These are phyloP conservation scores for Extremus antarcticus DNA, from an alignment of 495 filamentous ascomycete genomes.

Conservation along the genomic window DNA sequence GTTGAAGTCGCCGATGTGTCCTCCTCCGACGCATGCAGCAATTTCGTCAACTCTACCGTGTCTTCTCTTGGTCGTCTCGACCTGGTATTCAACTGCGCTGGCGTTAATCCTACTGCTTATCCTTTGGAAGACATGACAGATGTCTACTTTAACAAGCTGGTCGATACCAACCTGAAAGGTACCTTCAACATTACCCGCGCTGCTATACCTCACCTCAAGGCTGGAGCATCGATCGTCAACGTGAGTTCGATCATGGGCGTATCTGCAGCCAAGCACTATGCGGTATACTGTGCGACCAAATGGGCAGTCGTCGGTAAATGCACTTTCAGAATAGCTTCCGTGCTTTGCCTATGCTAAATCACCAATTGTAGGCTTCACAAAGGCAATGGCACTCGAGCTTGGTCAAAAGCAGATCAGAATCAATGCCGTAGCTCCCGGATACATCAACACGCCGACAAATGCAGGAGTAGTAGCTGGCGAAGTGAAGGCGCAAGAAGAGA, in stretches of 20 bases:
- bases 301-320: too few relatives aligned
- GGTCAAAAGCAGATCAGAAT: conserved; percentile 41
- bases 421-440: conserved; percentile 45
- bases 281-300: conserved; percentile 46
- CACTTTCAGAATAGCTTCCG: too few relatives aligned
- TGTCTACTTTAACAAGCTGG: conserved; percentile 30
- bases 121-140: conserved; percentile 24
- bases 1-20: conserved; percentile 33
- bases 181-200: conserved; percentile 28
- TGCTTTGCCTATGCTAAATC: too few relatives aligned
- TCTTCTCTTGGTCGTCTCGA: conserved; percentile 18
- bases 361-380: conserved; percentile 47
- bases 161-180: conserved; percentile 30
- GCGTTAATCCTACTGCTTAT: conserved; percentile 36
- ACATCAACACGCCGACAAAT: conserved; percentile 36
- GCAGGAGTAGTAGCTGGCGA: conserved; percentile 32
- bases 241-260: conserved; percentile 38
- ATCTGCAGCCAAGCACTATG: conserved; percentile 22
- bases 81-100: conserved; percentile 44
- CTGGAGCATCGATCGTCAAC: conserved; percentile 31
- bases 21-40: conserved; percentile 17
- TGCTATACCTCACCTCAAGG: conserved; percentile 21
- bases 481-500: conserved; percentile 22
- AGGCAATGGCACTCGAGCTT: conserved; percentile 45
- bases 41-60: conserved; percentile 19